These are phyloP conservation scores for Trifolium subterraneum DNA, from an alignment of 306 rosid genomes.

Conservation along the genomic window DNA sequence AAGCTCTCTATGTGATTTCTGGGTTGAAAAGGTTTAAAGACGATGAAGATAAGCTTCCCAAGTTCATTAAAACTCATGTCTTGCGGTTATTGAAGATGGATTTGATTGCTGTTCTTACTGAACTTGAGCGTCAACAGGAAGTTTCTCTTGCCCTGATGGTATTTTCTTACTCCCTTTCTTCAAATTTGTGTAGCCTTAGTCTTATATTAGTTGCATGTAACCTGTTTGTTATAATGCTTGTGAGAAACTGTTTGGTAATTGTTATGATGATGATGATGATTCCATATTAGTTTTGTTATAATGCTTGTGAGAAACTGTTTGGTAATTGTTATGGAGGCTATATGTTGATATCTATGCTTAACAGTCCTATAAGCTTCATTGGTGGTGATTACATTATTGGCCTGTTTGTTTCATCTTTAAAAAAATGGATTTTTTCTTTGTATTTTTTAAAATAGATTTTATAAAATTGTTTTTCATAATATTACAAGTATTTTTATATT, in stretches of 20 bases:
- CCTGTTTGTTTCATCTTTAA: no score
- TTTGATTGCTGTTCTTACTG: constrained; percentile 77
- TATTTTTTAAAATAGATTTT: no score
- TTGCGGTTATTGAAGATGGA: constrained; percentile 84
- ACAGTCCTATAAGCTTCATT: no score
- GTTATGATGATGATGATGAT: neutral
- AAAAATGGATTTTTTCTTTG: no score
- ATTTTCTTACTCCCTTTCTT: neutral
- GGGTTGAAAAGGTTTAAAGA: constrained; percentile 87
- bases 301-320: no score
- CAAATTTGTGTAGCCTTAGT: neutral
- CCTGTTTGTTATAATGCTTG: constrained; percentile 61
- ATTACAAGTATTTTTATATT: no score
- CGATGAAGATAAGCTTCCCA: constrained; percentile 69
- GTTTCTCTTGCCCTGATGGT: constrained; percentile 87
- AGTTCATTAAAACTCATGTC: constrained; percentile 73
- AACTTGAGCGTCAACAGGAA: constrained; percentile 95
- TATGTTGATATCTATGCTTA: no score
- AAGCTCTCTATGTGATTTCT: constrained; percentile 72
- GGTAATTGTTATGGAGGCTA: no score
- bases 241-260: constrained; percentile 2
- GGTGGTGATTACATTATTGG: no score
- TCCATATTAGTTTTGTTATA: neutral
- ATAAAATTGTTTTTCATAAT: no score
- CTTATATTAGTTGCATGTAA: constrained; percentile 8